These are phyloP conservation scores for Patellifolia procumbens DNA, from an alignment of 179 eudicot species.

Conservation along the genomic window DNA sequence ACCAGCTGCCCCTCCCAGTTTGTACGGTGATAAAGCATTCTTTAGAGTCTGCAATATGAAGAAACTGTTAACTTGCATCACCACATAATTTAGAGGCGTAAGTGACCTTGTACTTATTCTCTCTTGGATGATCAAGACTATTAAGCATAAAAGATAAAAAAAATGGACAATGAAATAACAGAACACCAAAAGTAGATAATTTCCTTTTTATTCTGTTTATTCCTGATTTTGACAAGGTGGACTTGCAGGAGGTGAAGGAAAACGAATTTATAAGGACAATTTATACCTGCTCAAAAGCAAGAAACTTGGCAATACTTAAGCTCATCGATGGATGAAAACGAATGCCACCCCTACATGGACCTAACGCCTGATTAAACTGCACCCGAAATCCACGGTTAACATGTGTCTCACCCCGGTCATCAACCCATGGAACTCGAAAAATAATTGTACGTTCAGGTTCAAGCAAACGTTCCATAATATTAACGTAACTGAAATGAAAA, in stretches of 20 bases:
- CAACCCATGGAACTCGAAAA: conserved; percentile 98
- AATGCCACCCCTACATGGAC: conserved; percentile 98
- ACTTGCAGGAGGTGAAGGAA: neutral
- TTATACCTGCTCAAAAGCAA: conserved; percentile 93
- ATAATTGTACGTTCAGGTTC: conserved; percentile 94
- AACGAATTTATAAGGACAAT: conserved; percentile 1
- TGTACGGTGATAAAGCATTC: conserved; percentile 92
- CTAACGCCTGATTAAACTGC: conserved; percentile 93
- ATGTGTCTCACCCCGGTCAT: conserved; percentile 94
- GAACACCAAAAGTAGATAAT: neutral
- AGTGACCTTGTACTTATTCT: conserved; percentile 5
- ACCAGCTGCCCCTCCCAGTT: conserved; percentile 96
- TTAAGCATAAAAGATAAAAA: neutral
- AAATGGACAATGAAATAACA: neutral
- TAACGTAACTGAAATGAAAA: conserved; percentile 68
- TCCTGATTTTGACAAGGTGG: neutral
- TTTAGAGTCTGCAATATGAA: conserved; percentile 69
- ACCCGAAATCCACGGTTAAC: conserved; percentile 94
- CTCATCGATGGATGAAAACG: conserved; percentile 98
- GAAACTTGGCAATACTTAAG: conserved; percentile 90
- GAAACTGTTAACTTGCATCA: conserved; percentile 20
- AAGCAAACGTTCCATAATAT: conserved; percentile 90
- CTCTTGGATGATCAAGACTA: neutral
- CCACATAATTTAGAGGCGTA: conserved; percentile 12
- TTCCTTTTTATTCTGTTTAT: neutral